A percentile compares a stretch with the other conserved stretches of the same genome.
These are phyloP conservation scores for Albugo candida DNA, from an alignment of 352 stramenopile genomes.

Conservation along the genomic window DNA sequence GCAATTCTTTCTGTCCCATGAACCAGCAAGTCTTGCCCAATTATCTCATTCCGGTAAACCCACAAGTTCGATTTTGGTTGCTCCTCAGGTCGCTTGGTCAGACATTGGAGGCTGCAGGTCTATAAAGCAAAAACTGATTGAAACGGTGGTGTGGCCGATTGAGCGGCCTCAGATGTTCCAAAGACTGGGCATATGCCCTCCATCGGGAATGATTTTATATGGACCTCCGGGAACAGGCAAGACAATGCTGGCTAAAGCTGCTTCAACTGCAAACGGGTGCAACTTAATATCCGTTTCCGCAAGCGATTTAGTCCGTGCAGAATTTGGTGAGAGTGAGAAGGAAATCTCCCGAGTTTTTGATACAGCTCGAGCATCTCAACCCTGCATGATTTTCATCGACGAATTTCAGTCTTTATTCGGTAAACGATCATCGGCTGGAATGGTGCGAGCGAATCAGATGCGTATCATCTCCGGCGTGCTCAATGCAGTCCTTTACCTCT, in stretches of 20 bases:
- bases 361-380: constrained; percentile 43
- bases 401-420: constrained; percentile 78
- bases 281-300: constrained; percentile 66
- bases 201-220: constrained; percentile 54
- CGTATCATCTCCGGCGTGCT: background rate
- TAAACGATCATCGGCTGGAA: constrained; percentile 42
- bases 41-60: constrained; percentile 2
- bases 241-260: constrained; percentile 71
- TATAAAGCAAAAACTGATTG: constrained; percentile 56
- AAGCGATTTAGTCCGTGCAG: constrained; percentile 59
- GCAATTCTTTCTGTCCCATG: background rate
- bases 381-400: constrained; percentile 76
- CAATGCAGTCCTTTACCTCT: background rate
- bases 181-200: constrained; percentile 61
- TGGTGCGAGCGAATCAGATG: constrained; percentile 10
- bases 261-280: constrained; percentile 52
- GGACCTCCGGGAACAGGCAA: constrained; percentile 69
- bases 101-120: constrained; percentile 50
- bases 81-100: constrained; percentile 23
- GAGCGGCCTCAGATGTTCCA: constrained; percentile 61
- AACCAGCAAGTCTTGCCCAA: background rate
- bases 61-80: constrained; percentile 10
- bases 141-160: constrained; percentile 76
- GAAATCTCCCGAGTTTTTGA: constrained; percentile 51
- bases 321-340: constrained; percentile 75